Percentiles rank a stretch among this genome's conserved stretches.
phyloP scores from a whole-genome alignment of 345 rosid genomes.

The Aquilaria yunnanensis region DNA sequence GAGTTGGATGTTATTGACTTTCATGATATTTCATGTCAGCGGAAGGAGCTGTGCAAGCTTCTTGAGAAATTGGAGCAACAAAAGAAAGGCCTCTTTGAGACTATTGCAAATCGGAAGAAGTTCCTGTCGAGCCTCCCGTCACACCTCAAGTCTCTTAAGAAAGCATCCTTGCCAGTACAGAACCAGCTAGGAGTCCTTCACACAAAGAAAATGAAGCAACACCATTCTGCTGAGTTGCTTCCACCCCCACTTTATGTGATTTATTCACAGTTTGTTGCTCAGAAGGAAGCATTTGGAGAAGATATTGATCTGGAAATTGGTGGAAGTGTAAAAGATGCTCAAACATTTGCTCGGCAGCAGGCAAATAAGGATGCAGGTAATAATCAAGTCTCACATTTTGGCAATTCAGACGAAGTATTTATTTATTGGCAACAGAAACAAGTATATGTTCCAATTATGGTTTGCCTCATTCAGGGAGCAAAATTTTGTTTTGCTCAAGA shows the following conservation, averaged over 20 bases:
- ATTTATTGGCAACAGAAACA: too few relatives aligned
- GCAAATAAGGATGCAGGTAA: slow-evolving; percentile 54
- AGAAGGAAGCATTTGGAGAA: slow-evolving; percentile 86
- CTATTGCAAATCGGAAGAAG: slow-evolving; percentile 74
- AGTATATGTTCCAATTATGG: too few relatives aligned
- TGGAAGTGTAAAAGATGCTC: slow-evolving; percentile 80
- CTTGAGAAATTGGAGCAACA: slow-evolving; percentile 57
- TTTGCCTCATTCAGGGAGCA: too few relatives aligned
- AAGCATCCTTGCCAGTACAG: slow-evolving; percentile 89
- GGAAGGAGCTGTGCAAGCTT: slow-evolving; percentile 76
- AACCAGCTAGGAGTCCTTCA: slow-evolving; percentile 65
- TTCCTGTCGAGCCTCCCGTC: slow-evolving; percentile 77
- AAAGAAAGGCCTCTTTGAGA: slow-evolving; percentile 64
- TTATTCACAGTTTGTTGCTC: slow-evolving; percentile 73
- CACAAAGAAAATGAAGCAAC: slow-evolving; percentile 77
- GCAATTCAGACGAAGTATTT: neutral
- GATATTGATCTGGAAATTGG: slow-evolving; percentile 59
- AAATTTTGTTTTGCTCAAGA: too few relatives aligned
- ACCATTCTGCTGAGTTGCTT: slow-evolving; percentile 76
- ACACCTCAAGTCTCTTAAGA: slow-evolving; percentile 86
- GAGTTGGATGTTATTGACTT: neutral
- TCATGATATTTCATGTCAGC: slow-evolving; percentile 25
- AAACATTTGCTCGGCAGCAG: slow-evolving; percentile 60
- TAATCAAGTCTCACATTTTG: neutral
- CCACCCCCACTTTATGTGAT: slow-evolving; percentile 85